A percentile compares a stretch with the other conserved stretches of the same genome.
These are phyloP conservation scores for Colletotrichum abscissum DNA, from an alignment of 2,329 filamentous ascomycete species.

Conservation along the genomic window DNA sequence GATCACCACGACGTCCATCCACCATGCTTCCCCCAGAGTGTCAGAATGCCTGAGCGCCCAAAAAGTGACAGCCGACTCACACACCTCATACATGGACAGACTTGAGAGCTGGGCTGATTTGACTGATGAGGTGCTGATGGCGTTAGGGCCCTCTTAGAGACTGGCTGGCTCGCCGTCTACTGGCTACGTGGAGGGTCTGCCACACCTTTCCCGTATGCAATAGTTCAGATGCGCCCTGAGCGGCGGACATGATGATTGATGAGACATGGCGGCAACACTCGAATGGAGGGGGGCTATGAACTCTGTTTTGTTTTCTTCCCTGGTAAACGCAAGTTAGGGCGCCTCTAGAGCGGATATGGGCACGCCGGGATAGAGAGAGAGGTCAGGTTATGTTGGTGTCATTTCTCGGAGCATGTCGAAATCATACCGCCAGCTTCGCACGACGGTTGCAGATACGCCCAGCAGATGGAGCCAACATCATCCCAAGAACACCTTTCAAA, in stretches of 20 bases:
- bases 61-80: conserved; percentile 19
- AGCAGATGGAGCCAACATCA: background rate
- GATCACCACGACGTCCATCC: background rate
- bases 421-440: conserved; percentile 4
- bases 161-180: conserved; percentile 9
- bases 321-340: background rate
- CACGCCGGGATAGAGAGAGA: background rate
- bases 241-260: conserved; percentile 26
- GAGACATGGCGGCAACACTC: conserved; percentile 33
- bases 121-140: conserved; percentile 25
- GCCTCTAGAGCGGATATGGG: background rate
- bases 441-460: conserved; percentile 10
- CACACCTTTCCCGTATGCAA: conserved; percentile 24
- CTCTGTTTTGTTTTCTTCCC: conserved; percentile 24
- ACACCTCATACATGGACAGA: conserved; percentile 19
- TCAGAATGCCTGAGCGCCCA: background rate
- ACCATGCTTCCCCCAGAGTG: background rate
- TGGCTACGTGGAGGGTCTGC: conserved; percentile 22
- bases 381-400: conserved; percentile 4
- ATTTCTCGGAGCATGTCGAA: background rate
- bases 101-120: conserved; percentile 13
- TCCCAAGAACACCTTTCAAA: background rate
- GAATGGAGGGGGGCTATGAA: conserved; percentile 26
- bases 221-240: conserved; percentile 33
- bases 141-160: conserved; percentile 20